Percentiles rank a stretch among this genome's conserved stretches.
phyloP scores from a whole-genome alignment of 2,329 filamentous ascomycete genomes.

The Mycosphaerelloides madeirae region DNA sequence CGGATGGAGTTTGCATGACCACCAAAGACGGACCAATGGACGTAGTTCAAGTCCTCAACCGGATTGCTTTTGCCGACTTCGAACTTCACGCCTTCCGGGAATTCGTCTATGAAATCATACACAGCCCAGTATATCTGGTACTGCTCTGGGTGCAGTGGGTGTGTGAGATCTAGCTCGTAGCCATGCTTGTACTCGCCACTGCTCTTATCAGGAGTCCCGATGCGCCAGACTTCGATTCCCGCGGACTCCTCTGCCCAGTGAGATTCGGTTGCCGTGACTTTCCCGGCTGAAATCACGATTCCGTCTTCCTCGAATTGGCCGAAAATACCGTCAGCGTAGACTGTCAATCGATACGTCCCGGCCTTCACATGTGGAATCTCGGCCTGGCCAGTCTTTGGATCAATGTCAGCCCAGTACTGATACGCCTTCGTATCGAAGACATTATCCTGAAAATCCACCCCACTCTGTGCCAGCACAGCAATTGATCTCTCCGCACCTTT shows the following conservation, averaged over 20 bases:
- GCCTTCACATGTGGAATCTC: conserved; percentile 52
- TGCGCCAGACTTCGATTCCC: conserved; percentile 58
- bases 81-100: conserved; percentile 55
- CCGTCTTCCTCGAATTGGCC: conserved; percentile 55
- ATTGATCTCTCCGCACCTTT: conserved; percentile 48
- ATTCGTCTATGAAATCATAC: conserved; percentile 57
- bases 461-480: conserved; percentile 51
- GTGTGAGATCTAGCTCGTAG: conserved; percentile 44
- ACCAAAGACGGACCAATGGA: conserved; percentile 63
- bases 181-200: conserved; percentile 59
- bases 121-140: conserved; percentile 59
- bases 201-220: conserved; percentile 59
- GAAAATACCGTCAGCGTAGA: conserved; percentile 60
- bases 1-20: conserved; percentile 49
- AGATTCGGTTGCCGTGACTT: conserved; percentile 37
- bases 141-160: conserved; percentile 52
- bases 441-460: conserved; percentile 57
- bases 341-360: conserved; percentile 57
- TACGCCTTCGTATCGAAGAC: conserved; percentile 51
- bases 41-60: conserved; percentile 55
- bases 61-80: conserved; percentile 51
- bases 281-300: conserved; percentile 41
- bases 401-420: conserved; percentile 59
- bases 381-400: conserved; percentile 42
- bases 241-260: conserved; percentile 53